These are phyloP conservation scores for Acaromyces ingoldii DNA, from an alignment of 1,284 basidiomycete genomes.

Conservation along the genomic window DNA sequence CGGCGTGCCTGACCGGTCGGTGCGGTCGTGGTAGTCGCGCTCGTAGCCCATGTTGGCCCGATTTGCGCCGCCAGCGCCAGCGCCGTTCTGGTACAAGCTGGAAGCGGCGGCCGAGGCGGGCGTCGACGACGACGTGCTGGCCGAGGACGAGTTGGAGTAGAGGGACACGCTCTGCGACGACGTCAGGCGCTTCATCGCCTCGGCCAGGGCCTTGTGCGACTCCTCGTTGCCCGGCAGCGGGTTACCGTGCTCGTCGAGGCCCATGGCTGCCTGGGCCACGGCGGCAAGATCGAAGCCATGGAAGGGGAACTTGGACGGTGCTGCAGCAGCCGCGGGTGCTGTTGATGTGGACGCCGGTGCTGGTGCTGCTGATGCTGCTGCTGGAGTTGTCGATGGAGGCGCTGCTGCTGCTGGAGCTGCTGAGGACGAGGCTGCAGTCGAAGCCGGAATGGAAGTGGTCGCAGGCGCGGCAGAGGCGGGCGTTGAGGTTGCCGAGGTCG, in stretches of 20 bases:
- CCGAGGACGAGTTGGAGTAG: constrained; percentile 1
- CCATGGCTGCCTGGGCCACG: constrained; percentile 31
- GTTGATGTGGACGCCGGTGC: not conserved
- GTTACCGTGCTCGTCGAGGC: constrained; percentile 25
- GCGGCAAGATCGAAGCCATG: constrained; percentile 24
- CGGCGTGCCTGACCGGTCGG: constrained; percentile 1
- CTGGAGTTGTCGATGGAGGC: not conserved
- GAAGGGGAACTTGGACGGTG: not conserved
- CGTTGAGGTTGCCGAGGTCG: too few species aligned
- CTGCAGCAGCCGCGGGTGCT: not conserved
- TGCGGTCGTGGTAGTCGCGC: not conserved
- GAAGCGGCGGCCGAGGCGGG: not conserved
- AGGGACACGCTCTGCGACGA: constrained; percentile 8
- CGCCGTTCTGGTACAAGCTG: not conserved
- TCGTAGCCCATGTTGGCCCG: not conserved
- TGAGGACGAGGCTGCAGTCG: too few species aligned
- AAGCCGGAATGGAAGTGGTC: too few species aligned
- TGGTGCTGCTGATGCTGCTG: not conserved
- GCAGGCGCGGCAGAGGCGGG: too few species aligned
- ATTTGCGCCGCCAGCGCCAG: too few species aligned
- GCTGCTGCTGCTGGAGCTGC: too few species aligned
- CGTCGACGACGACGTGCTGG: not conserved
- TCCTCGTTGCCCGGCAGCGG: constrained; percentile 24
- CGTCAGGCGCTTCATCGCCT: constrained; percentile 28
- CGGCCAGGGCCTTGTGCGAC: constrained; percentile 28